Evolutionary conservation across 495 filamentous ascomycete genomes (phyloP).

Genomic region (Hypomontagnella submonticulosa): DNA sequence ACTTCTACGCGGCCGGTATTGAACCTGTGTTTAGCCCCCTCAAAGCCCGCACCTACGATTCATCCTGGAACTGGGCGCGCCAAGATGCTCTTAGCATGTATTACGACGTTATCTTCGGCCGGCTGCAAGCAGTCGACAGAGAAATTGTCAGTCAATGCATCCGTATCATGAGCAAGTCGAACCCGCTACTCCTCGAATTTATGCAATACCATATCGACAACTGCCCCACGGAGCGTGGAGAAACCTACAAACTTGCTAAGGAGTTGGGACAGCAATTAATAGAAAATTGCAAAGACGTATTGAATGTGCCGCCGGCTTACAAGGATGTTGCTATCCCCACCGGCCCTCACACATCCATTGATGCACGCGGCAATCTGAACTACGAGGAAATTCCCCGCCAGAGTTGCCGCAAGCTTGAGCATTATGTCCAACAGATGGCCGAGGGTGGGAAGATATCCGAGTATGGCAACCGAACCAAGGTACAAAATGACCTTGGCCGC

Average conservation of each 20-base stretch:
- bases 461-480: constrained; percentile 97
- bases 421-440: constrained; percentile 99
- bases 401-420: constrained; percentile 95
- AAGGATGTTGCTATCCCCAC: constrained; percentile 96
- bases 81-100: constrained; percentile 99
- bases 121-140: constrained; percentile 90
- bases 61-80: constrained; percentile 98
- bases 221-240: constrained; percentile 94
- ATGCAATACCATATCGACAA: constrained; percentile 99
- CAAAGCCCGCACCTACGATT: constrained; percentile 97
- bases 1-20: constrained; percentile 94
- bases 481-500: constrained; percentile 90
- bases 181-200: constrained; percentile 93
- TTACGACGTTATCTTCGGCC: constrained; percentile 98
- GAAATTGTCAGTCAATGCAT: constrained; percentile 99
- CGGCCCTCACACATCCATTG: constrained; percentile 88
- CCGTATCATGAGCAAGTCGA: constrained; percentile 98
- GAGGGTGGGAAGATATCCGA: constrained; percentile 98
- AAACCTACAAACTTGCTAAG: constrained; percentile 97
- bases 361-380: constrained; percentile 86
- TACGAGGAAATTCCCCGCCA: constrained; percentile 89
- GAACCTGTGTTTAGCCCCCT: constrained; percentile 91
- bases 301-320: constrained; percentile 83
- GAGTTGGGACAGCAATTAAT: constrained; percentile 94
- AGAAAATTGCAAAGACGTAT: constrained; percentile 95